A percentile compares a stretch with the other conserved stretches of the same genome.
Evolutionary conservation across 441 rosid species (phyloP).

Genomic region (Mallotus japonicus): DNA sequence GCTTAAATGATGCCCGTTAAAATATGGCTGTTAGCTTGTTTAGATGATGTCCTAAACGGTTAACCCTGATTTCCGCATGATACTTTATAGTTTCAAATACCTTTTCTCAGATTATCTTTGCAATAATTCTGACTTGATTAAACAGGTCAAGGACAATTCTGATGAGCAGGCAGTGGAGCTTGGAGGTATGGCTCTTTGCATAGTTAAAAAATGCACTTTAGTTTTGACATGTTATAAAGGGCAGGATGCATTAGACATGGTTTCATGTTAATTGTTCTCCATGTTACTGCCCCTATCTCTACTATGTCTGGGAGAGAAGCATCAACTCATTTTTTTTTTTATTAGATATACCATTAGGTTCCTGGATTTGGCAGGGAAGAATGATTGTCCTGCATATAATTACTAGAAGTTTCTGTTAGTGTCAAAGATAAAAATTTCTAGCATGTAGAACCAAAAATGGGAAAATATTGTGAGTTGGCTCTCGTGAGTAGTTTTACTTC

Average conservation of each 20-base stretch:
- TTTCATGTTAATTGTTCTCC: neutral
- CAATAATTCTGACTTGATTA: neutral
- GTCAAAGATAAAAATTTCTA: neutral
- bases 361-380: constrained; percentile 4
- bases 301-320: neutral
- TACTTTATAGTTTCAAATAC: neutral
- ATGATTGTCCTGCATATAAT: neutral
- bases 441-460: neutral
- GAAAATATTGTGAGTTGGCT: neutral
- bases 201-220: neutral
- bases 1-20: neutral
- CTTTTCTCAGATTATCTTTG: neutral
- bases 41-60: neutral
- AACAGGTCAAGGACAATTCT: constrained; percentile 33
- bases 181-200: constrained; percentile 32
- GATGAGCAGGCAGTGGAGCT: constrained; percentile 24
- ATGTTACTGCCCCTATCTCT: neutral
- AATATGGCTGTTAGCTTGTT: neutral
- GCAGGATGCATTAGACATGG: neutral
- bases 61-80: neutral
- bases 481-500: neutral
- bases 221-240: neutral
- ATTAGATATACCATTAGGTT: neutral
- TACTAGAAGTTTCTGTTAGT: neutral
- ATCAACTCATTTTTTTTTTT: neutral